Conservation (phyloP, 2,329 filamentous ascomycete species). For the Gnomoniopsis smithogilvyi region DNA sequence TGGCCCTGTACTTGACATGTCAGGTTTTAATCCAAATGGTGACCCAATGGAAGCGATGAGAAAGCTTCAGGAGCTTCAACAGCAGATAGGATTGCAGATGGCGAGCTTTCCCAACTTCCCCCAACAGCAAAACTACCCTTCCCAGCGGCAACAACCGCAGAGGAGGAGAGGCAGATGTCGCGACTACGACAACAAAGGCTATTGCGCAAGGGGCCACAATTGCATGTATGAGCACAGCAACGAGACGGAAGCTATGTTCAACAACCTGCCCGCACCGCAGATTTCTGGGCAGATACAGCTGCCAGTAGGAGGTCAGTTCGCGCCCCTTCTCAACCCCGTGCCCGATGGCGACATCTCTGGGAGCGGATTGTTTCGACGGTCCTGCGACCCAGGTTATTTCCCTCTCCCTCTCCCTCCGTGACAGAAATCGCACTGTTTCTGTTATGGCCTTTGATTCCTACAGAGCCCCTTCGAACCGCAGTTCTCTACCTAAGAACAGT, state of each 20-base stretch:
- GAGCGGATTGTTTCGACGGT: background rate
- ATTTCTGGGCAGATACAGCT: conserved; percentile 24
- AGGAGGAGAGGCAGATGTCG: conserved; percentile 53
- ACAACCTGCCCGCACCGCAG: conserved; percentile 12
- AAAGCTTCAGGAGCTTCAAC: conserved; percentile 60
- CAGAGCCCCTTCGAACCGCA: no score
- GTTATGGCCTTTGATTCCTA: no score
- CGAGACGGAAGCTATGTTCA: conserved; percentile 45
- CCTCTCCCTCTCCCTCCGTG: background rate
- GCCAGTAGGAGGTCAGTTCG: conserved; percentile 30
- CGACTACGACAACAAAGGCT: conserved; percentile 72
- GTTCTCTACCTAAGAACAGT: no score
- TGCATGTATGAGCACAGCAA: conserved; percentile 69
- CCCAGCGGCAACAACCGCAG: conserved; percentile 22
- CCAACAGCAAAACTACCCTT: conserved; percentile 17
- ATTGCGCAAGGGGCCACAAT: conserved; percentile 62
- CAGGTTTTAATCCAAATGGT: conserved; percentile 52
- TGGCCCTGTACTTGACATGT: conserved; percentile 27
- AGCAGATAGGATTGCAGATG: conserved; percentile 51
- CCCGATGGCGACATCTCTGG: background rate
- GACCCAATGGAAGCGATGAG: conserved; percentile 61
- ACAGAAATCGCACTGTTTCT: no score
- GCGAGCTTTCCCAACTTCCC: conserved; percentile 35
- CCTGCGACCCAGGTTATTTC: background rate
- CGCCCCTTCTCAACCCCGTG: background rate